Percentiles rank a stretch among this genome's conserved stretches.
These are phyloP conservation scores for Ophiostoma quercus DNA, from an alignment of 2,329 filamentous ascomycete genomes.

Conservation along the genomic window DNA sequence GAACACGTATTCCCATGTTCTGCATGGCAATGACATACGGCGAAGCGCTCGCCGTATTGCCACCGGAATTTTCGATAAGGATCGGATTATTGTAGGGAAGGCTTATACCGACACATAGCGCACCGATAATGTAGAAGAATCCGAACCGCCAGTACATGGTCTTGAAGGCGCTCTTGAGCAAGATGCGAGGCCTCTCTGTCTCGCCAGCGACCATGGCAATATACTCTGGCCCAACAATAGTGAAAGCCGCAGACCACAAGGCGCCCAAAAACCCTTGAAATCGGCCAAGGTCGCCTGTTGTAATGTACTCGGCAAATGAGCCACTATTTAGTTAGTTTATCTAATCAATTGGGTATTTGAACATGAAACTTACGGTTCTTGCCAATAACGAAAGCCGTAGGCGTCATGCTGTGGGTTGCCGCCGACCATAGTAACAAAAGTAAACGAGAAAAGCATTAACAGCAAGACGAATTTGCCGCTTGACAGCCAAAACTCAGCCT, in stretches of 20 bases:
- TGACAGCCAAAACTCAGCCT: constrained; percentile 46
- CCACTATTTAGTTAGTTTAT: constrained; percentile 28
- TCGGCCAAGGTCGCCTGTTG: constrained; percentile 40
- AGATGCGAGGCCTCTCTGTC: constrained; percentile 61
- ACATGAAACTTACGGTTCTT: constrained; percentile 30
- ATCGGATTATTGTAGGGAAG: constrained; percentile 53
- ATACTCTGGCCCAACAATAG: constrained; percentile 51
- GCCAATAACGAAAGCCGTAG: constrained; percentile 43
- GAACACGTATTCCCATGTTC: constrained; percentile 59
- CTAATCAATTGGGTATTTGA: too few species aligned
- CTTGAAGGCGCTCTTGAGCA: constrained; percentile 62
- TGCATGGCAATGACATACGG: constrained; percentile 66
- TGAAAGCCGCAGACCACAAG: constrained; percentile 38
- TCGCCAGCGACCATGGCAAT: constrained; percentile 66
- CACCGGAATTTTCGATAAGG: constrained; percentile 41
- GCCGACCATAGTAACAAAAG: constrained; percentile 52
- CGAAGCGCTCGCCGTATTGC: constrained; percentile 46
- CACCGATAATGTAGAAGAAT: constrained; percentile 62
- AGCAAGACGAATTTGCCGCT: constrained; percentile 46
- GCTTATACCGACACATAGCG: constrained; percentile 61
- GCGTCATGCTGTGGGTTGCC: constrained; percentile 48
- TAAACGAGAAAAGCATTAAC: constrained; percentile 52
- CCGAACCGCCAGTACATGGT: constrained; percentile 65
- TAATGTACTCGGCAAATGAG: constrained; percentile 35
- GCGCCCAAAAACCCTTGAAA: constrained; percentile 30